phyloP scores from a whole-genome alignment of 2,329 filamentous ascomycete genomes.

The Ophiocordyceps camponoti-rufipedis region DNA sequence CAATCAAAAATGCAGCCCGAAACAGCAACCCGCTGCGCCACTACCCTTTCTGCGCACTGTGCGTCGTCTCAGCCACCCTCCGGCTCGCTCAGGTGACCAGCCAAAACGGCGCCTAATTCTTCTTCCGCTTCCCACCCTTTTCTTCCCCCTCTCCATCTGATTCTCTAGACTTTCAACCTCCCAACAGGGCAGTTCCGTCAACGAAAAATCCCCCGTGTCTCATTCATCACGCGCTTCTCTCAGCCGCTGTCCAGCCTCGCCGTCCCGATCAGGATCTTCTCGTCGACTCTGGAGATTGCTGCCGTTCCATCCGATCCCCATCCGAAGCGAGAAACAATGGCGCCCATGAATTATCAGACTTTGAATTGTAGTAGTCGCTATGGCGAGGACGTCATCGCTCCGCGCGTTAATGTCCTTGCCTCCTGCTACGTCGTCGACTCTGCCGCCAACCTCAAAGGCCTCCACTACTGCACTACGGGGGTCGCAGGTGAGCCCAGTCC shows the following conservation, averaged over 20 bases:
- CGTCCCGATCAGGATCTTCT: neutral
- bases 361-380: conserved; percentile 60
- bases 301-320: no score
- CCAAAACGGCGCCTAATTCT: neutral
- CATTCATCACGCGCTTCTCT: neutral
- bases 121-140: neutral
- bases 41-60: neutral
- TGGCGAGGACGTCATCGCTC: conserved; percentile 41
- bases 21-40: neutral
- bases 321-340: conserved; percentile 22
- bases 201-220: neutral
- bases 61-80: neutral
- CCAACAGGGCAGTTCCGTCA: neutral
- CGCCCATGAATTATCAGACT: conserved; percentile 54
- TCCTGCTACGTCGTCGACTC: conserved; percentile 77
- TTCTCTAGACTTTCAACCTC: neutral
- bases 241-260: neutral
- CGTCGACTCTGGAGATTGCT: neutral
- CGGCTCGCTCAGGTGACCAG: neutral
- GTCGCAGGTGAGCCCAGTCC: conserved; percentile 42
- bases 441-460: conserved; percentile 55
- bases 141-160: neutral
- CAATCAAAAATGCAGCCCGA: neutral
- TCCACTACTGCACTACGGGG: conserved; percentile 93
- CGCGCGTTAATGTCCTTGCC: conserved; percentile 62